Base-by-base conservation (phyloP, 2,329 filamentous ascomycete genomes). In the Plectosphaerella cucumerina region DNA sequence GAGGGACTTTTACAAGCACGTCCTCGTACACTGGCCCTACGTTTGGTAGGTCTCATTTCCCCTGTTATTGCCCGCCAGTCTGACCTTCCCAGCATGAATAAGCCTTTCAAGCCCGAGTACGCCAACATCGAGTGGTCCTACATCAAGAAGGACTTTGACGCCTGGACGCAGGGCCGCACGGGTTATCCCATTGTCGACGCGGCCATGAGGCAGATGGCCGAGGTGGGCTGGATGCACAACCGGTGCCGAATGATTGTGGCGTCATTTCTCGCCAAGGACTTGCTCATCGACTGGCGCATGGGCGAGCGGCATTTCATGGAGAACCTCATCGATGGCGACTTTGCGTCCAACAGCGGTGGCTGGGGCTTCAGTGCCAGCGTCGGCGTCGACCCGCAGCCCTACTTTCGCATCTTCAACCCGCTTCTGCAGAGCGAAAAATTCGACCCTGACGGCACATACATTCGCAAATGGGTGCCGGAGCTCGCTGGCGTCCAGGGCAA, bases 341-440 rank as follows among this genome's bases (percentile, higher is more conserved):
- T 92, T 62, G 86, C 87, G 0, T 86, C 81, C 52, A 93, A 93
- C 65, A 90, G 89, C 55, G 77, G 79, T 23, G 80, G 80, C 4
- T 82, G 79, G 78, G 81, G 71, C 1, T 74, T 73, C 55, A 69
- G 76, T 21, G 84, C 86, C 5, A 82, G 77, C 17, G 85, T 85
- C 0, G 87, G 89, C 1, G 88, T 91, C 6, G 90, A 95, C 65
- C 88, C 90, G 1, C 89, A 96, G 67, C 90, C 91, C 0, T 96
- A 95, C 64, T 96, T 96, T 56, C 80, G 90, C 6, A 88, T 96
- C 48, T 96, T 96, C 70, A 96, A 95, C 60, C 91, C 91, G 0
- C 65, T 90, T 43, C 70, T 89, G 17, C 91, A 96, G 72, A 90
- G 87, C 59, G 89, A 94, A 74, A 92, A 87, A 68, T 96, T 95